A percentile compares a stretch with the other conserved stretches of the same genome.
Evolutionary conservation across 169 alveolate species (phyloP).

Genomic region (Miamiensis avidus): DNA sequence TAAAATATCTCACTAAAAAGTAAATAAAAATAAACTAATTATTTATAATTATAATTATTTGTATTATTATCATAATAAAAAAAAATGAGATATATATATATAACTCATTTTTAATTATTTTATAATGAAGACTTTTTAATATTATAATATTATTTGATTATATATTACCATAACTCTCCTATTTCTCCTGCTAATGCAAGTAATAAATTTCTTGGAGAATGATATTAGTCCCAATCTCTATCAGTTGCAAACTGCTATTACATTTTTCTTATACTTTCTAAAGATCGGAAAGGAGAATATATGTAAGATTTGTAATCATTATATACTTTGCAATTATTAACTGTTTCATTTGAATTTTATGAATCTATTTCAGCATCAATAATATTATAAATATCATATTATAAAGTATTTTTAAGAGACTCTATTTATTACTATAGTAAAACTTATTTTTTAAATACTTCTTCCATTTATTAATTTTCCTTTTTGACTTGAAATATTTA

Average conservation of each 20-base stretch:
- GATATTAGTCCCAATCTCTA: constrained; percentile 47
- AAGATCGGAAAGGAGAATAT: not conserved
- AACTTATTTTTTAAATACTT: not conserved
- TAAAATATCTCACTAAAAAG: constrained; percentile 25
- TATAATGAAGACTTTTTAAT: no score
- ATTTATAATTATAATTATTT: no score
- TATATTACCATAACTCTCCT: constrained; percentile 20
- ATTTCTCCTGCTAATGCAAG: constrained; percentile 42
- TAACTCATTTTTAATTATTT: no score
- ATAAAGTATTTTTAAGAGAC: no score
- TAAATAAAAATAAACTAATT: no score
- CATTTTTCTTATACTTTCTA: not conserved
- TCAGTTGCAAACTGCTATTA: not conserved
- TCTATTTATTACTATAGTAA: not conserved
- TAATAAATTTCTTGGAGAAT: constrained; percentile 44
- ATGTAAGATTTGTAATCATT: not conserved
- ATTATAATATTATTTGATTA: no score
- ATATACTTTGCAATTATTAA: no score
- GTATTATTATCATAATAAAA: no score
- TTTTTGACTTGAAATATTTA: no score
- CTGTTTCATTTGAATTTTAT: not conserved
- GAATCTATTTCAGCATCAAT: not conserved
- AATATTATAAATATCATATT: no score
- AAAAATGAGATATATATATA: no score
- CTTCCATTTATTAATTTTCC: not conserved